phyloP scores from a whole-genome alignment of 129 eudicot species.

The Saussurea involucrata region DNA sequence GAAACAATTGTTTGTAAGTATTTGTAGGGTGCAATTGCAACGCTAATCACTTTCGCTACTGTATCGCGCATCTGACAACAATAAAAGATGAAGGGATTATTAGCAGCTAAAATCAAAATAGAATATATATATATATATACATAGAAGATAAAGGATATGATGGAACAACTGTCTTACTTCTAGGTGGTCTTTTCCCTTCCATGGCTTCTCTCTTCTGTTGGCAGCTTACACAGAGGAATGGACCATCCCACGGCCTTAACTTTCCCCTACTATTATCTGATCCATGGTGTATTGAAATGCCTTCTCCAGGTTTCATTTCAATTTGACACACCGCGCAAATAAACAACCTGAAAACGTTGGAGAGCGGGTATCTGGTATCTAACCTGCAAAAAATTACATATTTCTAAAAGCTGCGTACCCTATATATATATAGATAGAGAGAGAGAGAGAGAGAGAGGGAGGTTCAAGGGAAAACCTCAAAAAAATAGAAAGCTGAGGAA shows the following conservation, averaged over 20 bases:
- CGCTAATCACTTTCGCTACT: conserved; percentile 56
- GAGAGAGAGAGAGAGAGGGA: too few relatives aligned
- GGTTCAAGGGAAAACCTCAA: too few relatives aligned
- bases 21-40: conserved; percentile 10
- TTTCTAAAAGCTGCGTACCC: background rate
- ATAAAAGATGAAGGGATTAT: conserved; percentile 12
- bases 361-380: conserved; percentile 84
- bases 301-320: conserved; percentile 97
- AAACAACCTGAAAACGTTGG: conserved; percentile 88
- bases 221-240: conserved; percentile 87
- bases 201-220: conserved; percentile 94
- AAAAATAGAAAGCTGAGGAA: too few relatives aligned
- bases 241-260: conserved; percentile 98
- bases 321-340: conserved; percentile 88
- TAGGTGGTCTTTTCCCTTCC: conserved; percentile 88
- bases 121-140: too few relatives aligned
- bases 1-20: conserved; percentile 24
- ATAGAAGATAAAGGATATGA: background rate
- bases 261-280: conserved; percentile 39
- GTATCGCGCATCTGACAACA: conserved; percentile 53
- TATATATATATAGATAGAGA: too few relatives aligned
- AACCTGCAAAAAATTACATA: conserved; percentile 45
- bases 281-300: conserved; percentile 78
- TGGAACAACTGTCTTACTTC: conserved; percentile 36
- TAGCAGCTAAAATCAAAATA: background rate